Evolutionary conservation across 805 yeast species (phyloP).

Genomic region (Saccharomycodes ludwigii): DNA sequence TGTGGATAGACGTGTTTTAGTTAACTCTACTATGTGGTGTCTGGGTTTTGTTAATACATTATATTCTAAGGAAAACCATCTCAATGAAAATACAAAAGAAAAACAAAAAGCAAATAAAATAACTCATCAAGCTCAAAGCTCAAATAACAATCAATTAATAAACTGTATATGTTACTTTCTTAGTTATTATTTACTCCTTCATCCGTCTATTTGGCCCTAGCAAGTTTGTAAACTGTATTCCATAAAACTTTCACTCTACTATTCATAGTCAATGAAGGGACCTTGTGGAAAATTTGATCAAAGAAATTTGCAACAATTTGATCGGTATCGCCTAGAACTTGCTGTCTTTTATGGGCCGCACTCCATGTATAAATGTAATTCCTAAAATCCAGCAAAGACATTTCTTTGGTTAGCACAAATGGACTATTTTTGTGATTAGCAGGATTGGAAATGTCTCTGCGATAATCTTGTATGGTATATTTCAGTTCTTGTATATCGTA

Average conservation of each 20-base stretch:
- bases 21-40: too few relatives aligned
- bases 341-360: constrained; percentile 46
- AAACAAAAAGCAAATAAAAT: too few relatives aligned
- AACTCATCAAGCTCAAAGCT: too few relatives aligned
- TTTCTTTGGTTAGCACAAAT: constrained; percentile 24
- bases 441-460: constrained; percentile 11
- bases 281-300: background rate
- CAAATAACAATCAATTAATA: too few relatives aligned
- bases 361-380: constrained; percentile 61
- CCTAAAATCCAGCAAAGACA: constrained; percentile 34
- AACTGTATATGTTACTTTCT: too few relatives aligned
- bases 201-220: background rate
- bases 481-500: constrained; percentile 26
- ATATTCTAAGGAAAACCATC: too few relatives aligned
- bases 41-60: too few relatives aligned
- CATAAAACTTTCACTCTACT: constrained; percentile 1
- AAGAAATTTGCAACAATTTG: constrained; percentile 10
- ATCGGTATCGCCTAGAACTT: constrained; percentile 20
- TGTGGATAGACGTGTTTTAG: too few relatives aligned
- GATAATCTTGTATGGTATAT: constrained; percentile 12
- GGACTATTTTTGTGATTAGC: constrained; percentile 11
- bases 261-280: constrained; percentile 1
- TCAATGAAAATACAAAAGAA: too few relatives aligned
- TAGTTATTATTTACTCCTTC: too few relatives aligned
- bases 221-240: background rate